Base-by-base conservation (phyloP, 805 yeast genomes). In the Lachancea nothofagi region DNA sequence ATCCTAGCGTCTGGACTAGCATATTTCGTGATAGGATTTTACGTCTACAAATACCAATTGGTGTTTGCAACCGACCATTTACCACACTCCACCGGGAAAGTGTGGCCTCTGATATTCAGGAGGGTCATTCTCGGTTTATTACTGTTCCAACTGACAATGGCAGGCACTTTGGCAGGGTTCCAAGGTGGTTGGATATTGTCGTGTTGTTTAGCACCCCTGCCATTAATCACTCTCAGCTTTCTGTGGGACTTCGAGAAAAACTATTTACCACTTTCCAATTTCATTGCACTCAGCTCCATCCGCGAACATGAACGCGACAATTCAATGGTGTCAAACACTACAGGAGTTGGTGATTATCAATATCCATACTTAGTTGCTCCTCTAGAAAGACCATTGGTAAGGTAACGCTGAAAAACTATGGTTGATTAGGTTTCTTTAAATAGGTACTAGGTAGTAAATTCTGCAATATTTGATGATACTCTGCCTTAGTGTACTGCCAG, bases 11-110 rank as follows among this genome's bases (percentile, higher is more conserved):
- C 95, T 8, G 96, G 97, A 0, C 65, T 88, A 41, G 68, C 82
- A 1, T 90, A 93, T 61, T 90, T 90, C 57, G 61, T 84, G 12
- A 65, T 87, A 41, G 97, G 97, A 0, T 90, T 78, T 60, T 81
- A 79, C 57, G 95, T 89, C 7, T 87, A 80, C 72, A 90, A 90
- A 63, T 90, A 89, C 59, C 96, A 88, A 61, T 68, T 90, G 44
- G 67, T 93, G 48, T 90, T 86, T 59, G 83, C 96, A 0, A 82
- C 93, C 67, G 88, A 87, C 23, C 97, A 93, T 60, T 89, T 95
- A 7, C 96, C 94, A 27, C 97, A 93, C 63, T 88, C 96, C 0
- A 93, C 96, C 0, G 98, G 97, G 1, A 84, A 83, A 56, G 94
- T 90, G 1, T 90, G 97, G 97, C 95, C 96, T 0, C 67, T 88